These are phyloP conservation scores for Pseudogymnoascus sp. DNA, from an alignment of 2,329 filamentous ascomycete genomes.

Conservation along the genomic window DNA sequence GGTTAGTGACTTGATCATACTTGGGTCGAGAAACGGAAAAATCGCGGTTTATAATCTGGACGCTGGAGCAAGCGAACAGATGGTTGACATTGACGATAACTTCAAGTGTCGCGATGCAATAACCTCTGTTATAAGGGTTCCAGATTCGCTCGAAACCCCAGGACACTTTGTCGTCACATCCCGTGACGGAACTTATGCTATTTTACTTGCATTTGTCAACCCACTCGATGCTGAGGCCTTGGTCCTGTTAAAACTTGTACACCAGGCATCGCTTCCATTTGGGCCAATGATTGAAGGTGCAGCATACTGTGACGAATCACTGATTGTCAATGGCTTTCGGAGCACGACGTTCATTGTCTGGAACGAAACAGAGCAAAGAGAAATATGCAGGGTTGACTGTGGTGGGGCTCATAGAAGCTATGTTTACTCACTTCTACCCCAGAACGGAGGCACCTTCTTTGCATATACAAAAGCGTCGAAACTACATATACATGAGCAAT, in stretches of 20 bases:
- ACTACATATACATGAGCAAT: conserved; percentile 38
- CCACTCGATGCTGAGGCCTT: neutral
- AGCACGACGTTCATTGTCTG: conserved; percentile 73
- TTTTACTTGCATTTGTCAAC: conserved; percentile 37
- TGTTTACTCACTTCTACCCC: conserved; percentile 37
- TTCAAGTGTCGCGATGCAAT: conserved; percentile 15
- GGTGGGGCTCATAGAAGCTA: conserved; percentile 79
- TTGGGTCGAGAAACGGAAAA: conserved; percentile 50
- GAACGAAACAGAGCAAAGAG: conserved; percentile 64
- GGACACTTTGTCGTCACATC: conserved; percentile 61
- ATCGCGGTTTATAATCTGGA: conserved; percentile 39
- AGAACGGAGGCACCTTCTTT: conserved; percentile 43
- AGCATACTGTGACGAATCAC: conserved; percentile 48
- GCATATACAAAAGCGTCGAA: conserved; percentile 66
- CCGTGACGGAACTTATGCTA: conserved; percentile 67
- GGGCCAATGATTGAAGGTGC: conserved; percentile 70
- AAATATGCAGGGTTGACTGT: conserved; percentile 67
- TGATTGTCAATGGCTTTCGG: conserved; percentile 74
- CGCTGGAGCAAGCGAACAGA: conserved; percentile 13
- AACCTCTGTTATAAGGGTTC: conserved; percentile 23
- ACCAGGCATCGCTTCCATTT: conserved; percentile 62
- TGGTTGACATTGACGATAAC: neutral
- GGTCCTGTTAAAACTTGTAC: conserved; percentile 43
- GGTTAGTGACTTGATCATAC: conserved; percentile 32
- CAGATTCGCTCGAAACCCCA: conserved; percentile 19